Percentiles rank a stretch among this genome's conserved stretches.
Evolutionary conservation across 495 filamentous ascomycete species (phyloP).

Genomic region (Hypoxylon crocopeplum): DNA sequence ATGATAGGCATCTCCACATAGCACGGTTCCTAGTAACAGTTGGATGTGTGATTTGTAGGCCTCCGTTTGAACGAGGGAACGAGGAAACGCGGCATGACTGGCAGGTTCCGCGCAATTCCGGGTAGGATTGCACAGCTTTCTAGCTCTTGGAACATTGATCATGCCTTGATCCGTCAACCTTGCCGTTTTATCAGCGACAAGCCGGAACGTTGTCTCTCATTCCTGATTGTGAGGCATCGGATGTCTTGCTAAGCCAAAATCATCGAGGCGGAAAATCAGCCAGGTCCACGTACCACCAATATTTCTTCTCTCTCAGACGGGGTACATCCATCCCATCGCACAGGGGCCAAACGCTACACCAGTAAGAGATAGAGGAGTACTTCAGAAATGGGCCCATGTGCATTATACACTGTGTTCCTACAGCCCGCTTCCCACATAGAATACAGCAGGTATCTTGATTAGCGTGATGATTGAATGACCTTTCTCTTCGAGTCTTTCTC

Average conservation of each 20-base stretch:
- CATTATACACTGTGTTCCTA: conserved; percentile 30
- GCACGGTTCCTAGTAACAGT: conserved; percentile 10
- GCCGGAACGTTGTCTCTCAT: conserved; percentile 36
- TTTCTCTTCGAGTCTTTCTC: conserved; percentile 16
- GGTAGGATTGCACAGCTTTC: conserved; percentile 23
- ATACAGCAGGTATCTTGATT: conserved; percentile 4
- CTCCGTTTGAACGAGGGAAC: conserved; percentile 4
- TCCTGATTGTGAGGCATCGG: conserved; percentile 38
- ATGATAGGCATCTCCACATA: conserved; percentile 4
- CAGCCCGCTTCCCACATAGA: conserved; percentile 14
- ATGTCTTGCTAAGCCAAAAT: conserved; percentile 39
- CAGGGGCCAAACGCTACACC: conserved; percentile 20
- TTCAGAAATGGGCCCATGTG: conserved; percentile 23
- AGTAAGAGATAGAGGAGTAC: conserved; percentile 10
- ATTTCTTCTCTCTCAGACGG: conserved; percentile 2
- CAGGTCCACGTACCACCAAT: conserved; percentile 31
- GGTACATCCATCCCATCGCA: conserved; percentile 19
- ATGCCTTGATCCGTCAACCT: conserved; percentile 29
- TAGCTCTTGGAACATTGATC: conserved; percentile 23
- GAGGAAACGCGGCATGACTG: conserved; percentile 12
- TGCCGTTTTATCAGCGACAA: conserved; percentile 27
- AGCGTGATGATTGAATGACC: conserved; percentile 28
- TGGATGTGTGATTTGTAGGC: conserved; percentile 1
- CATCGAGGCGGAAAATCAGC: conserved; percentile 27
- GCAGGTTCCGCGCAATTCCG: conserved; percentile 17